These are phyloP conservation scores for Aspergillus homomorphus DNA, from an alignment of 495 filamentous ascomycete species.

Conservation along the genomic window DNA sequence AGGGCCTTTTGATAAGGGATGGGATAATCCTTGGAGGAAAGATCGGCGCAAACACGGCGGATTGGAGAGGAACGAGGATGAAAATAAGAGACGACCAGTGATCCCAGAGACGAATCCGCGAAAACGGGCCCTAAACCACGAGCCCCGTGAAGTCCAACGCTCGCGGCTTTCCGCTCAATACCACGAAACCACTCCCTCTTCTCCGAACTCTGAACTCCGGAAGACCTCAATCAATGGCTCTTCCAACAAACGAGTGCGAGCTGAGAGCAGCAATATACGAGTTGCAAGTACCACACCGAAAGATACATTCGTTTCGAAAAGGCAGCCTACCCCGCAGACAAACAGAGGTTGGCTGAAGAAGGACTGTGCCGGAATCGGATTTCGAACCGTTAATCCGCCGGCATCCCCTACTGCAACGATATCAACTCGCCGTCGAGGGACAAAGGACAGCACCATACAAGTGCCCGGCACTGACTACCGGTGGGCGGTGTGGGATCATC, in stretches of 20 bases:
- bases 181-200: neutral
- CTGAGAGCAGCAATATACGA: neutral
- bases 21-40: conserved; percentile 64
- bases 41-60: conserved; percentile 17
- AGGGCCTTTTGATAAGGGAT: conserved; percentile 62
- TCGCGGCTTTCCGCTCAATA: conserved; percentile 3
- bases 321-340: conserved; percentile 2
- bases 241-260: neutral
- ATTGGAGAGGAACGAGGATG: neutral
- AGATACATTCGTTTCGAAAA: neutral
- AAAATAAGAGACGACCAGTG: conserved; percentile 10
- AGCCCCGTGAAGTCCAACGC: conserved; percentile 2
- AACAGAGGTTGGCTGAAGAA: conserved; percentile 39
- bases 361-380: conserved; percentile 31
- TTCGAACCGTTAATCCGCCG: conserved; percentile 37
- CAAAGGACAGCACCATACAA: conserved; percentile 8
- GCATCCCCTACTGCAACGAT: conserved; percentile 37
- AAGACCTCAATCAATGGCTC: neutral
- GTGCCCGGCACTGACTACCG: conserved; percentile 5
- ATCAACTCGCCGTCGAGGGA: conserved; percentile 20
- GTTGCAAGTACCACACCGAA: conserved; percentile 2
- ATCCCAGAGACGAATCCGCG: conserved; percentile 25
- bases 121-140: conserved; percentile 16
- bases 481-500: neutral
- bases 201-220: neutral